phyloP scores from a whole-genome alignment of 1,284 basidiomycete genomes.

The Ustilago tritici region DNA sequence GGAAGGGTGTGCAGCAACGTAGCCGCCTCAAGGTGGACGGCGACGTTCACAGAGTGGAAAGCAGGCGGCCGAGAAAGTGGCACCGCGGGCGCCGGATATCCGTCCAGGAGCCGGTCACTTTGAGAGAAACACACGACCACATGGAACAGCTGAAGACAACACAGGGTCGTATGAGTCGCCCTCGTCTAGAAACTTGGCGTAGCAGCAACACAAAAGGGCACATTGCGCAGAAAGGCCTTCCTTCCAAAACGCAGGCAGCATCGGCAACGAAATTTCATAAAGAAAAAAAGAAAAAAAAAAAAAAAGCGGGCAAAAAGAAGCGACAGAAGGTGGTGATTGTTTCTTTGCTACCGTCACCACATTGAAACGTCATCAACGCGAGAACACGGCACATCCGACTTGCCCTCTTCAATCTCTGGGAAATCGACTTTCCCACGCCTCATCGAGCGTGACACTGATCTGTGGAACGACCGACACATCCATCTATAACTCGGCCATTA shows the following conservation, averaged over 20 bases:
- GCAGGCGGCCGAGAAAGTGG: conserved; percentile 5
- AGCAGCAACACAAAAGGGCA: neutral
- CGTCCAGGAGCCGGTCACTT: neutral
- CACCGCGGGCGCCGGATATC: neutral
- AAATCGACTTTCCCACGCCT: too few relatives aligned
- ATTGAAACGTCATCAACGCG: neutral
- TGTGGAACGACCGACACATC: neutral
- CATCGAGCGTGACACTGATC: too few relatives aligned
- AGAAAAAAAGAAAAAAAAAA: neutral
- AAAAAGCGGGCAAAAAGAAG: neutral
- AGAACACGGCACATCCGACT: neutral
- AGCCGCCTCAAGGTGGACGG: too few relatives aligned
- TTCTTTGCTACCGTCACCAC: neutral
- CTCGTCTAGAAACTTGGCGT: neutral
- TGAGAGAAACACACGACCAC: neutral
- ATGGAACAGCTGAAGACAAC: neutral
- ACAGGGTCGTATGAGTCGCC: conserved; percentile 16
- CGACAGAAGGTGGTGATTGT: neutral
- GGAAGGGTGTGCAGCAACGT: too few relatives aligned
- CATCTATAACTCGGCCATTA: neutral
- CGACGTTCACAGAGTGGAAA: too few relatives aligned
- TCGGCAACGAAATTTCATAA: neutral
- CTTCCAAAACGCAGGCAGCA: neutral
- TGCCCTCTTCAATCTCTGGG: neutral
- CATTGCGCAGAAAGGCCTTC: neutral